Evolutionary conservation across 116 monocot genomes (phyloP).

Genomic region (Posidonia oceanica): DNA sequence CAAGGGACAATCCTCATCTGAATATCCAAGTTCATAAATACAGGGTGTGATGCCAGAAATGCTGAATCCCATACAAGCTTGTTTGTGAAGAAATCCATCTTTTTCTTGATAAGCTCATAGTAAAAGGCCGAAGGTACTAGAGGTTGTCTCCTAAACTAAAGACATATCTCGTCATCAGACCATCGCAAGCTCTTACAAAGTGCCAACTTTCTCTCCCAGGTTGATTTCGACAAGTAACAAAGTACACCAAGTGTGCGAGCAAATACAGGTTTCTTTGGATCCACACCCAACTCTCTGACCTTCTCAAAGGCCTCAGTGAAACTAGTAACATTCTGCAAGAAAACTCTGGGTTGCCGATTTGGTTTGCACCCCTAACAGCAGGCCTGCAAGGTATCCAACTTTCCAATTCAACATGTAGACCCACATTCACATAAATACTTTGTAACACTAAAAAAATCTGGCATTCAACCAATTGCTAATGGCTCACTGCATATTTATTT

Average conservation of each 20-base stretch:
- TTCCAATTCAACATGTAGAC: too few species aligned
- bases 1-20: constrained; percentile 6
- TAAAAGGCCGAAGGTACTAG: background rate
- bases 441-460: too few species aligned
- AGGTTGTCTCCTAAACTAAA: constrained; percentile 1
- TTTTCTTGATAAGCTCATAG: background rate
- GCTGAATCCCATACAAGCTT: background rate
- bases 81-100: constrained; percentile 3
- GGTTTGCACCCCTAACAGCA: too few species aligned
- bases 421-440: too few species aligned
- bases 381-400: too few species aligned
- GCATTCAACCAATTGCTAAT: too few species aligned
- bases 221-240: background rate
- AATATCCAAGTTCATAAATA: background rate
- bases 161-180: constrained; percentile 1
- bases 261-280: background rate
- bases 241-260: background rate
- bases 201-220: background rate
- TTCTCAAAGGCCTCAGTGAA: background rate
- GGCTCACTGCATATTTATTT: too few species aligned
- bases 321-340: background rate
- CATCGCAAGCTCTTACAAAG: constrained; percentile 2
- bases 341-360: too few species aligned
- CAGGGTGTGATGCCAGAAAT: background rate
- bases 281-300: background rate